phyloP scores from a whole-genome alignment of 2,329 filamentous ascomycete species.

The Exophiala sp. region DNA sequence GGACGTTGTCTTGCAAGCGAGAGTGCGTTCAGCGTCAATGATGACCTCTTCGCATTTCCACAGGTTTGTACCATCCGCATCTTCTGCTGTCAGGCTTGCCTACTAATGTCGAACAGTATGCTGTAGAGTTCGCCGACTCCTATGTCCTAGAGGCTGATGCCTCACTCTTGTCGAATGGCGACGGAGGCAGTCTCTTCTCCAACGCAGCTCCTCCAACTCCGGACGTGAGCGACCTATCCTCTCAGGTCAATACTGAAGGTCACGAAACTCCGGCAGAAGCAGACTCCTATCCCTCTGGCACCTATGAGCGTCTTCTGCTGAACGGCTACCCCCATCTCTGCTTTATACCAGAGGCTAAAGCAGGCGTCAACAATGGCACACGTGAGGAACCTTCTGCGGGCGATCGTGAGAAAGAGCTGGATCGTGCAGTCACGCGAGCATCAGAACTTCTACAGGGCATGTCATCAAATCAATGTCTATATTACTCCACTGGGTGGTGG shows the following conservation, averaged over 20 bases:
- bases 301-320: slow-evolving; percentile 65
- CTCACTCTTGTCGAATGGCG: slow-evolving; percentile 9
- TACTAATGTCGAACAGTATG: slow-evolving; percentile 59
- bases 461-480: slow-evolving; percentile 70
- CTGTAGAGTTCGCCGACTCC: slow-evolving; percentile 70
- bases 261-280: slow-evolving; percentile 29
- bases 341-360: slow-evolving; percentile 69
- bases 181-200: not conserved
- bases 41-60: slow-evolving; percentile 81
- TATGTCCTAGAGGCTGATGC: slow-evolving; percentile 40
- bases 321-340: slow-evolving; percentile 74
- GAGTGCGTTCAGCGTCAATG: slow-evolving; percentile 75
- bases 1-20: slow-evolving; percentile 43
- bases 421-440: slow-evolving; percentile 70
- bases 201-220: not conserved
- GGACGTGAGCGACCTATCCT: slow-evolving; percentile 11
- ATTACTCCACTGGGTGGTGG: slow-evolving; percentile 88
- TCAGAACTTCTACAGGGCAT: slow-evolving; percentile 77
- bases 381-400: slow-evolving; percentile 59
- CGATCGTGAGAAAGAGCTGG: slow-evolving; percentile 76
- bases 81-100: not conserved
- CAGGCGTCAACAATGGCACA: slow-evolving; percentile 59
- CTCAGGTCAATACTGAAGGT: slow-evolving; percentile 3
- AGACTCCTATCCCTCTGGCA: slow-evolving; percentile 5
- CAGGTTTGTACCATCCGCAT: slow-evolving; percentile 60